Conservation (phyloP, 2,329 filamentous ascomycete genomes). For the Aspergillus luchuensis region DNA sequence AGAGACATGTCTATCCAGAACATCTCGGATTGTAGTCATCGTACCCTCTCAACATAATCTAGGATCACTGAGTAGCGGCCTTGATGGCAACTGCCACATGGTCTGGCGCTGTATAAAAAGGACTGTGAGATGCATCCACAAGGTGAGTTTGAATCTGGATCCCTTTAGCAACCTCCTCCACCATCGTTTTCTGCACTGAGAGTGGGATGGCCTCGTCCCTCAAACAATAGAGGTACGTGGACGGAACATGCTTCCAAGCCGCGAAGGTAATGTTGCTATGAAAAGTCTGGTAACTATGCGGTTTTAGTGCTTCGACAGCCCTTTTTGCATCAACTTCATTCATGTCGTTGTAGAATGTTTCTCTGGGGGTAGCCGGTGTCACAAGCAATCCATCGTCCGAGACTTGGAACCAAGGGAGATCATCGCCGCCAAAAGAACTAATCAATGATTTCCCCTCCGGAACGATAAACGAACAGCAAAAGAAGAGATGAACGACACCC, state of each 20-base stretch:
- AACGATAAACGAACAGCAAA: not conserved
- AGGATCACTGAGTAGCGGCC: too few relatives aligned
- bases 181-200: conserved; percentile 3
- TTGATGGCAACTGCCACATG: not conserved
- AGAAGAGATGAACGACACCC: not conserved
- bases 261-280: not conserved
- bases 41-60: too few relatives aligned
- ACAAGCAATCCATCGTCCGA: not conserved
- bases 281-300: conserved; percentile 7
- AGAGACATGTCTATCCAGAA: too few relatives aligned
- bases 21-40: too few relatives aligned
- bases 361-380: not conserved
- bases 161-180: conserved; percentile 4
- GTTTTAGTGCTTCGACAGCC: not conserved
- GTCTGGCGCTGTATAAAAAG: not conserved
- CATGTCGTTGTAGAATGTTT: not conserved
- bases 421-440: not conserved
- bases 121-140: conserved; percentile 8
- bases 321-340: not conserved
- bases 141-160: not conserved
- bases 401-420: not conserved
- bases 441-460: not conserved
- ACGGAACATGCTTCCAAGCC: conserved; percentile 3
- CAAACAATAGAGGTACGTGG: conserved; percentile 9
- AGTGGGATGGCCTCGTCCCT: conserved; percentile 1